Evolutionary conservation across 1,139 yeast genomes (phyloP).

Genomic region (Spathaspora sp.): DNA sequence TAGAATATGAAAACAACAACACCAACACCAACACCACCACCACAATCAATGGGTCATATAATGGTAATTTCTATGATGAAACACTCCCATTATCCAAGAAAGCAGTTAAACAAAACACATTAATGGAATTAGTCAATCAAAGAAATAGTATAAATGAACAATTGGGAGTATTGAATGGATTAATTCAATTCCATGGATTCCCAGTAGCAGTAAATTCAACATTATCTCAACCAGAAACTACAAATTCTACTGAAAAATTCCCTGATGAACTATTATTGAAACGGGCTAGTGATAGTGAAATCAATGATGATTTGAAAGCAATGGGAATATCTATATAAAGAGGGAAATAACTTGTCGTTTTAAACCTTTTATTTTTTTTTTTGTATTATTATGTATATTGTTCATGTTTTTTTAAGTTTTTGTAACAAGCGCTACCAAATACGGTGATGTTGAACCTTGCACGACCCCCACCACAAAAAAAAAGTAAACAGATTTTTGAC

Average conservation of each 20-base stretch:
- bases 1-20: constrained; percentile 6
- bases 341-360: not conserved
- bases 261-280: constrained; percentile 42
- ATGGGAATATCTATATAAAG: constrained; percentile 43
- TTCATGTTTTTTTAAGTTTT: too few relatives aligned
- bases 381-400: not conserved
- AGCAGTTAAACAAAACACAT: constrained; percentile 35
- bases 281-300: constrained; percentile 60
- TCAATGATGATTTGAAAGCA: constrained; percentile 55
- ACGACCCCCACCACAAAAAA: not conserved
- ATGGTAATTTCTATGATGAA: constrained; percentile 7
- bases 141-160: constrained; percentile 56
- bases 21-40: not conserved
- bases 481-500: not conserved
- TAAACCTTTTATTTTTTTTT: not conserved
- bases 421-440: not conserved
- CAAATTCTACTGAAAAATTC: not conserved
- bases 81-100: constrained; percentile 31
- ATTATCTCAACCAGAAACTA: constrained; percentile 18
- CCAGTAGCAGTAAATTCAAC: constrained; percentile 61
- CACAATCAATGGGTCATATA: not conserved
- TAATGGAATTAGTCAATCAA: constrained; percentile 51
- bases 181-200: constrained; percentile 59
- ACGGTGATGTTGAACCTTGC: not conserved
- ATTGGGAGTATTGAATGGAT: constrained; percentile 56